Percentiles rank a stretch among this genome's conserved stretches.
Evolutionary conservation across 2,329 filamentous ascomycete species (phyloP).

Genomic region (Colletotrichum sp.): DNA sequence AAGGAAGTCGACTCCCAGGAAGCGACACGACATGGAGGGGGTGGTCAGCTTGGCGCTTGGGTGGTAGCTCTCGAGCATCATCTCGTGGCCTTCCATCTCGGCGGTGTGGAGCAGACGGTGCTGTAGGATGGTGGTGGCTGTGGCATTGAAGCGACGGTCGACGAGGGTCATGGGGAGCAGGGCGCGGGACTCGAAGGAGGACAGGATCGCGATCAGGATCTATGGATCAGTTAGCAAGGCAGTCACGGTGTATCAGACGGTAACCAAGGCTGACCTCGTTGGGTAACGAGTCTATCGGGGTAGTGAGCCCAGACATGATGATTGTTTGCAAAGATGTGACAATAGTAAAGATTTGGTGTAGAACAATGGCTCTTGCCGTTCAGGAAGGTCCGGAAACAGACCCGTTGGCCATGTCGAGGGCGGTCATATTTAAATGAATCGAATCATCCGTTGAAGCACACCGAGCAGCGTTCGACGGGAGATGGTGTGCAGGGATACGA

Average conservation of each 20-base stretch:
- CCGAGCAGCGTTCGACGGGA: neutral
- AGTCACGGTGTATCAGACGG: neutral
- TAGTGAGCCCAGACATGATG: constrained; percentile 8
- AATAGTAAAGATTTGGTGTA: neutral
- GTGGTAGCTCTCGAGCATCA: constrained; percentile 82
- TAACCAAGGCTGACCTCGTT: constrained; percentile 32
- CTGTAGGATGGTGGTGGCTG: constrained; percentile 69
- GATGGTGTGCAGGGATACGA: neutral
- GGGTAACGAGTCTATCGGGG: constrained; percentile 33
- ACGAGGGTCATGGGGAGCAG: constrained; percentile 63
- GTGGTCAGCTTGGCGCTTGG: constrained; percentile 72
- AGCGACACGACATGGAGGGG: constrained; percentile 71
- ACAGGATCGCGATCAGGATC: constrained; percentile 58
- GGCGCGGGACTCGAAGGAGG: constrained; percentile 50
- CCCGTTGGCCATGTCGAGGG: neutral
- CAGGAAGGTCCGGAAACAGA: neutral
- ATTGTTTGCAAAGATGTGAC: constrained; percentile 5
- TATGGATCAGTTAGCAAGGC: constrained; percentile 27
- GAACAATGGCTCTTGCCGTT: neutral
- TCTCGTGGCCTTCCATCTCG: constrained; percentile 63
- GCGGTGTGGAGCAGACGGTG: constrained; percentile 66
- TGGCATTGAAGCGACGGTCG: constrained; percentile 66
- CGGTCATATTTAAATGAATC: constrained; percentile 8
- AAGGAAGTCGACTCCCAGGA: constrained; percentile 69
- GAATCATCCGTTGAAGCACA: neutral